These are phyloP conservation scores for Pseudogymnoascus sp. DNA, from an alignment of 2,329 filamentous ascomycete species.

Conservation along the genomic window DNA sequence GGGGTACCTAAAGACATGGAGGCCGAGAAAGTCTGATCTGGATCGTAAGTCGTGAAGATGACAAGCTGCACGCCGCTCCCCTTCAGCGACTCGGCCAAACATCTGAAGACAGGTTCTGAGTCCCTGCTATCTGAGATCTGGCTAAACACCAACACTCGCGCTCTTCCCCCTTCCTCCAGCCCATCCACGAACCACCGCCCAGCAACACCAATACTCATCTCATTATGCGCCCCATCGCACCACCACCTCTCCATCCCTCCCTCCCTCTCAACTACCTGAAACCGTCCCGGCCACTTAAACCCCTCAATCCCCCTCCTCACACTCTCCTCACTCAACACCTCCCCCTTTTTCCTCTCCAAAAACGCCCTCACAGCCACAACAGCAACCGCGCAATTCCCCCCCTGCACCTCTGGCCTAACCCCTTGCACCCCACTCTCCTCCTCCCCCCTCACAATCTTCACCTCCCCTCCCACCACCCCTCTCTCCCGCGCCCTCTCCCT, in stretches of 20 bases:
- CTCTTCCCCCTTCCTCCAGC: slow-evolving; percentile 16
- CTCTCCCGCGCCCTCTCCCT: background rate
- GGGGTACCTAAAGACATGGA: background rate
- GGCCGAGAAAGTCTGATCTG: background rate
- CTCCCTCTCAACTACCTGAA: slow-evolving; percentile 42
- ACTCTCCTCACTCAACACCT: background rate
- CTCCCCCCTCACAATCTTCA: slow-evolving; percentile 35
- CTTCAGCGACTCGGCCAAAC: background rate
- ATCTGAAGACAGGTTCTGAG: background rate
- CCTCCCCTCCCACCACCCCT: slow-evolving; percentile 38
- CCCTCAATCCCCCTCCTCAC: slow-evolving; percentile 51
- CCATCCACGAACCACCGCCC: slow-evolving; percentile 67
- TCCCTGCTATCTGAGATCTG: background rate
- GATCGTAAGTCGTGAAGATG: slow-evolving; percentile 8
- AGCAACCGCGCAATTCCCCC: slow-evolving; percentile 43
- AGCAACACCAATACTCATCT: slow-evolving; percentile 75
- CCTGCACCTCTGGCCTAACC: slow-evolving; percentile 45
- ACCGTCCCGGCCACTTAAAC: slow-evolving; percentile 71
- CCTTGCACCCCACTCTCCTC: slow-evolving; percentile 20
- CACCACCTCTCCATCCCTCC: slow-evolving; percentile 30
- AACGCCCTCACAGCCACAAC: slow-evolving; percentile 43
- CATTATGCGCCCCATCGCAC: slow-evolving; percentile 24
- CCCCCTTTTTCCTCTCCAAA: slow-evolving; percentile 22
- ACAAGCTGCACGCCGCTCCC: background rate
- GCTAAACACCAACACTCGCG: slow-evolving; percentile 1